phyloP scores from a whole-genome alignment of 2,329 filamentous ascomycete genomes.

The Stagonosporopsis rhizophila region DNA sequence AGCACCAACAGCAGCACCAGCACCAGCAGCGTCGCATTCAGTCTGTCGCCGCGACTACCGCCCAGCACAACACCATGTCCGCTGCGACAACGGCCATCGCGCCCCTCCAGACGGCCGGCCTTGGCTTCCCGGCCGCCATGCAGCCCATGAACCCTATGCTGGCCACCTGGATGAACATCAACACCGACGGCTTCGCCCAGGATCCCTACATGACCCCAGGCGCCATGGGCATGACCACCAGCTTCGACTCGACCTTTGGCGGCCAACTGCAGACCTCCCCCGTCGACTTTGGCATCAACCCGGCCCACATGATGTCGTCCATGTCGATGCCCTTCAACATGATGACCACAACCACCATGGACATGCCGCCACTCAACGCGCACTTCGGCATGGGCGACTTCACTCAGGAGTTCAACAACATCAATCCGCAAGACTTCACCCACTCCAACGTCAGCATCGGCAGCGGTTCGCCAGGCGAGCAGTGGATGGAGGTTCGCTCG shows the following conservation, averaged over 20 bases:
- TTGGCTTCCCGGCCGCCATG: slow-evolving; percentile 45
- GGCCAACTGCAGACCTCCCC: slow-evolving; percentile 55
- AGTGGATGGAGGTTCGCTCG: slow-evolving; percentile 85
- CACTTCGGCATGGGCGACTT: slow-evolving; percentile 68
- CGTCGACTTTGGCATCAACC: slow-evolving; percentile 55
- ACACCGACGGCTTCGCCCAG: slow-evolving; percentile 39
- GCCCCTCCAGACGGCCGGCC: slow-evolving; percentile 44
- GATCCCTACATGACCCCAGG: slow-evolving; percentile 32
- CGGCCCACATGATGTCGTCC: slow-evolving; percentile 50
- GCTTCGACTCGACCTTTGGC: slow-evolving; percentile 51
- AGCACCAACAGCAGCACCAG: slow-evolving; percentile 29
- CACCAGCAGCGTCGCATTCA: slow-evolving; percentile 40
- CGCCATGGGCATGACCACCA: slow-evolving; percentile 44
- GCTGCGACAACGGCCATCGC: slow-evolving; percentile 38
- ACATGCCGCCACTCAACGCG: slow-evolving; percentile 44
- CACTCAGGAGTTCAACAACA: slow-evolving; percentile 68
- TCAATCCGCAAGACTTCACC: slow-evolving; percentile 55
- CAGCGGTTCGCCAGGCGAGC: slow-evolving; percentile 75
- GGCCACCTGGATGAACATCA: slow-evolving; percentile 55
- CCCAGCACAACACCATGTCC: slow-evolving; percentile 30
- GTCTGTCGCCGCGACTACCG: slow-evolving; percentile 35
- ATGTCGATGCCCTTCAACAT: slow-evolving; percentile 54
- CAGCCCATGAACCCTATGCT: slow-evolving; percentile 46
- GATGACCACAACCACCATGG: slow-evolving; percentile 53
- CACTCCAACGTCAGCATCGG: slow-evolving; percentile 49